These are phyloP conservation scores for Capronia americana DNA, from an alignment of 2,329 filamentous ascomycete species.

Conservation along the genomic window DNA sequence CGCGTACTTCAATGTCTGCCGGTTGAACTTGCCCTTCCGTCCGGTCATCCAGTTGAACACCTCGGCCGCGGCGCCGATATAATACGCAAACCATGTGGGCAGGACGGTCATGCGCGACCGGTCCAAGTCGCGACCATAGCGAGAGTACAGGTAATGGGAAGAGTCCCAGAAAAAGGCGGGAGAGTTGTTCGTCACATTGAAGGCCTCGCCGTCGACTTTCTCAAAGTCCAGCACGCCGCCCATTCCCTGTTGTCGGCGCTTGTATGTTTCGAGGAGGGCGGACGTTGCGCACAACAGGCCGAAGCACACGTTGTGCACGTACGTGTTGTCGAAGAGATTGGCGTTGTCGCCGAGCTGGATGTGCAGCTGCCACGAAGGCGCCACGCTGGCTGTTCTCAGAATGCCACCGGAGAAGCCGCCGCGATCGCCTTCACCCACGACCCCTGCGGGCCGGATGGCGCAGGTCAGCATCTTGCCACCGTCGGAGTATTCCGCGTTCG, in stretches of 20 bases:
- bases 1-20: slow-evolving; percentile 54
- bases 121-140: slow-evolving; percentile 53
- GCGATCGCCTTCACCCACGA: slow-evolving; percentile 85
- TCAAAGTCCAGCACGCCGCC: slow-evolving; percentile 73
- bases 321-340: slow-evolving; percentile 75
- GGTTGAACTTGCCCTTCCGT: slow-evolving; percentile 54
- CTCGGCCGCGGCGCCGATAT: slow-evolving; percentile 52
- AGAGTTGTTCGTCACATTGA: slow-evolving; percentile 88
- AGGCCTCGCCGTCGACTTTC: slow-evolving; percentile 80
- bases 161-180: slow-evolving; percentile 94
- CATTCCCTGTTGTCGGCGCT: slow-evolving; percentile 50
- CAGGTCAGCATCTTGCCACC: slow-evolving; percentile 71
- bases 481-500: slow-evolving; percentile 59
- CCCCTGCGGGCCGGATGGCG: slow-evolving; percentile 82
- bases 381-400: slow-evolving; percentile 70
- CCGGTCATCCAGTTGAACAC: slow-evolving; percentile 51
- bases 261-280: slow-evolving; percentile 69
- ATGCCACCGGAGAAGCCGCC: slow-evolving; percentile 75
- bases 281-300: slow-evolving; percentile 81
- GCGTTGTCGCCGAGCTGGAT: slow-evolving; percentile 80
- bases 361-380: slow-evolving; percentile 65
- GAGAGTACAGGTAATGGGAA: slow-evolving; percentile 75
- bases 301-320: slow-evolving; percentile 73
- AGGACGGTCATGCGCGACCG: slow-evolving; percentile 50
- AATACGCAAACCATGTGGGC: slow-evolving; percentile 48